Percentiles rank a stretch among this genome's conserved stretches.
phyloP scores from a whole-genome alignment of 2,329 filamentous ascomycete species.

The Cladosporium sp. region DNA sequence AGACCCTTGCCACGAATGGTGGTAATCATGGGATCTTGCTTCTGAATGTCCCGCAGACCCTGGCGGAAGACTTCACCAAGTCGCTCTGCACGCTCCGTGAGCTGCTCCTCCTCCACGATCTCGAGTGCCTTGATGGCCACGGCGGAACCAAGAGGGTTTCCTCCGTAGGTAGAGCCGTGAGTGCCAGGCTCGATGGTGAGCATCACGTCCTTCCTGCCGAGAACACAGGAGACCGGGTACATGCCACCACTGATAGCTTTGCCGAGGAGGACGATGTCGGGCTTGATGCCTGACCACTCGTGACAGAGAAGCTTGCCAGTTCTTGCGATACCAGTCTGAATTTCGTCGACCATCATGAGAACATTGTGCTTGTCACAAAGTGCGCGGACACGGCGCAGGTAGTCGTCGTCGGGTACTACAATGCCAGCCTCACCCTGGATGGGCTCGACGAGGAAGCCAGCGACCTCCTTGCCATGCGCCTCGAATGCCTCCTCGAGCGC shows the following conservation, averaged over 20 bases:
- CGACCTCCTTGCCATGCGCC: constrained; percentile 76
- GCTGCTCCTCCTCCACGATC: constrained; percentile 84
- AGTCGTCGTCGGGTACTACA: constrained; percentile 86
- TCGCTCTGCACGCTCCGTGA: constrained; percentile 76
- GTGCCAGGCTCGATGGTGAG: constrained; percentile 93
- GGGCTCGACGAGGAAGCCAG: constrained; percentile 90
- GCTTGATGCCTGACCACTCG: constrained; percentile 92
- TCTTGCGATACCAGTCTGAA: constrained; percentile 94
- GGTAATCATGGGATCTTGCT: constrained; percentile 67
- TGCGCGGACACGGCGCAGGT: constrained; percentile 72
- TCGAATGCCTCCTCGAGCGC: constrained; percentile 78
- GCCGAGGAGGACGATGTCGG: constrained; percentile 88
- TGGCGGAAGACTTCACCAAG: constrained; percentile 81
- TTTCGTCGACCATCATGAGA: constrained; percentile 94
- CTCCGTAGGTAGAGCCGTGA: constrained; percentile 96
- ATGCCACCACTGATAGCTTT: constrained; percentile 98
- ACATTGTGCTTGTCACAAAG: constrained; percentile 96
- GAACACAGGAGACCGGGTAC: constrained; percentile 95
- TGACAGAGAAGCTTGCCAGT: constrained; percentile 92
- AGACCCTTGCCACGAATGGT: constrained; percentile 86
- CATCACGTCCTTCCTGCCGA: constrained; percentile 88
- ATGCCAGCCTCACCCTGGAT: constrained; percentile 98
- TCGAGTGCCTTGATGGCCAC: constrained; percentile 94
- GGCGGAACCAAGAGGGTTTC: constrained; percentile 91
- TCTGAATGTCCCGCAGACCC: constrained; percentile 66